phyloP scores from a whole-genome alignment of 2,329 filamentous ascomycete species.

The Colletotrichum sp. region DNA sequence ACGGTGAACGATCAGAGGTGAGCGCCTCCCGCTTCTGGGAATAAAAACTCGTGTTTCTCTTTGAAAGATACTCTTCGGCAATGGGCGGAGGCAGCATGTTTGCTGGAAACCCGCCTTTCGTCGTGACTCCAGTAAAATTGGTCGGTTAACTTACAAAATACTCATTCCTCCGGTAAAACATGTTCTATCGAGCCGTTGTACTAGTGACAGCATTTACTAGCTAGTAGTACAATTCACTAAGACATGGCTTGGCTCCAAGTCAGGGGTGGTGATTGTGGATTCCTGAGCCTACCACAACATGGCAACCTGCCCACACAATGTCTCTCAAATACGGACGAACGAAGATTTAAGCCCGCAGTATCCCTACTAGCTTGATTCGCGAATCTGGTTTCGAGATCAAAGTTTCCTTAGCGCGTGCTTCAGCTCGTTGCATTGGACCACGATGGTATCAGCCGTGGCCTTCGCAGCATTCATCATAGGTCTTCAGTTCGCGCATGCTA shows the following conservation, averaged over 20 bases:
- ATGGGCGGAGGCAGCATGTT: neutral
- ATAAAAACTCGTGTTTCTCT: no score
- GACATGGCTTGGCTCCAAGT: neutral
- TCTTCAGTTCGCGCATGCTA: neutral
- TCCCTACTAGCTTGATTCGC: neutral
- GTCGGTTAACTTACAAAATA: neutral
- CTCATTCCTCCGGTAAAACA: neutral
- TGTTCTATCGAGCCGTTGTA: neutral
- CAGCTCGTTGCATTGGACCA: neutral
- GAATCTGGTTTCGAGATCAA: neutral
- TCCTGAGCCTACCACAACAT: neutral
- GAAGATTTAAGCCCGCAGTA: neutral
- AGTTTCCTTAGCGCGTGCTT: neutral
- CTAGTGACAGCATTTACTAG: accelerated
- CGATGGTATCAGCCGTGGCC: neutral
- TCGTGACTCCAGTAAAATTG: neutral
- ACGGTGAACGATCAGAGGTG: no score
- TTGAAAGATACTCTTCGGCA: no score
- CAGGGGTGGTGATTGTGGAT: neutral
- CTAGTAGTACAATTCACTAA: neutral
- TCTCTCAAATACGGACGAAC: neutral
- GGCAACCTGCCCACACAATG: neutral
- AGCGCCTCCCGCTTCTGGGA: no score
- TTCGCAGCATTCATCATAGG: neutral
- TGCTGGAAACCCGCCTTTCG: neutral